Base-by-base conservation (phyloP, 371 early-diverging fungal species). In the Rhizopus arrhizus region DNA sequence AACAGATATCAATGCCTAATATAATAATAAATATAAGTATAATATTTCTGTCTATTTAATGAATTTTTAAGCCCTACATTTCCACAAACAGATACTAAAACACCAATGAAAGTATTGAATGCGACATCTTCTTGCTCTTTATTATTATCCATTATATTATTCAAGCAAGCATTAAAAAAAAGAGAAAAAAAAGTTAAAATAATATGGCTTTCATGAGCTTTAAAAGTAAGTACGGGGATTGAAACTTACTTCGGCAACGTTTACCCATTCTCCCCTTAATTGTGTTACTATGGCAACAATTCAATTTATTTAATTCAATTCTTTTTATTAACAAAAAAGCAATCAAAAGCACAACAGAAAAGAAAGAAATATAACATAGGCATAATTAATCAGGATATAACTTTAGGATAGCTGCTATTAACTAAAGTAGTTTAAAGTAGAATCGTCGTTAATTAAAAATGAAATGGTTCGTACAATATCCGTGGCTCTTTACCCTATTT, bases 1-100 rank as follows among this genome's bases (percentile, higher is more conserved):
- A 28, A 85, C 77, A 3, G 87, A 86, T 35, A 89, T 89, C 43
- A 86, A 72, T 59, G 84, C 80, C 87, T 87, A 54, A 22, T 10
- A 55, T 34, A 28, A 29, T n/a, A 54, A 55, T 31, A 46, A 48
- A 12, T 42, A 22, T 38, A 22, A 22, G 22, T 22, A 22, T 22
- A 22, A 22, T 22, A 22, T 22, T 22, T 22, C 22, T 22, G 22
- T 16, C 53, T 31, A 33, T 54, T 13, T 32, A 56, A 29, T 36
- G 5, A 50, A 55, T 16, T 22, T 22, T 31, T 15, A 47, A 51
- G 3, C n/a, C 78, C 69, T 76, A 84, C 86, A 68, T 87, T 87
- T 56, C 88, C 88, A 48, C 74, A 70, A 36, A 86, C 76, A 53
- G 88, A 84, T 16, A 86, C 79, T 16, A 84, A 52, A 9, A 87